Conservation (phyloP, 345 rosid genomes). For the Stellera chamaejasme region DNA sequence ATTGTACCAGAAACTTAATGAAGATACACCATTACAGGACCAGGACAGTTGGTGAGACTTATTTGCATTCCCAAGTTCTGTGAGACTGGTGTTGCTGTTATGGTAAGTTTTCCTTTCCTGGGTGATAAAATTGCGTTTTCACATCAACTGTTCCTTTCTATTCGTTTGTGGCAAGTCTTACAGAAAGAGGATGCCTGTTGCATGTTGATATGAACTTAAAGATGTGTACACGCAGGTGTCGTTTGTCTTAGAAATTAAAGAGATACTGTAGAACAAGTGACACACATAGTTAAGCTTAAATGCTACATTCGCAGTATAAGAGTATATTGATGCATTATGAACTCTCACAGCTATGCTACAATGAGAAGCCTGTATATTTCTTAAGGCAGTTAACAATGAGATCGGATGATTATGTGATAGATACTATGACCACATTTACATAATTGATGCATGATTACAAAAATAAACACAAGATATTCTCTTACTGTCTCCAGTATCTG, state of each 20-base stretch:
- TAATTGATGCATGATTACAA: too few species aligned
- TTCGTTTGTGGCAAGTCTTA: not conserved
- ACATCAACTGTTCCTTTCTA: not conserved
- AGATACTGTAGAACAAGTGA: too few species aligned
- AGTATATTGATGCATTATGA: too few species aligned
- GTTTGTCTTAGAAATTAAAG: not conserved
- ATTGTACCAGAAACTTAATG: not conserved
- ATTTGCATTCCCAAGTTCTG: constrained; percentile 72
- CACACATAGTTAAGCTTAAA: too few species aligned
- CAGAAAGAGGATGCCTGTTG: not conserved
- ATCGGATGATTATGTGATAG: too few species aligned
- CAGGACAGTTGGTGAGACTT: constrained; percentile 65
- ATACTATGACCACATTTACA: too few species aligned
- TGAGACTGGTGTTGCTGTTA: constrained; percentile 69
- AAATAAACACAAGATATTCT: not conserved
- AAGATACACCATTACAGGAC: constrained; percentile 38
- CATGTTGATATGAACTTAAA: not conserved
- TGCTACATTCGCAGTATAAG: too few species aligned
- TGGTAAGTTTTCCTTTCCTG: constrained; percentile 35
- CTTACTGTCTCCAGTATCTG: not conserved
- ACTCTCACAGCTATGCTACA: too few species aligned
- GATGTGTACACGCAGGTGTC: not conserved
- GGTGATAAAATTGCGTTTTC: constrained; percentile 4
- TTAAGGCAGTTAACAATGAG: too few species aligned
- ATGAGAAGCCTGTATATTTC: too few species aligned